Evolutionary conservation across 345 rosid genomes (phyloP), one percentile per base, ranked within the genome.

Genomic region (Rubroshorea leprosula): DNA sequence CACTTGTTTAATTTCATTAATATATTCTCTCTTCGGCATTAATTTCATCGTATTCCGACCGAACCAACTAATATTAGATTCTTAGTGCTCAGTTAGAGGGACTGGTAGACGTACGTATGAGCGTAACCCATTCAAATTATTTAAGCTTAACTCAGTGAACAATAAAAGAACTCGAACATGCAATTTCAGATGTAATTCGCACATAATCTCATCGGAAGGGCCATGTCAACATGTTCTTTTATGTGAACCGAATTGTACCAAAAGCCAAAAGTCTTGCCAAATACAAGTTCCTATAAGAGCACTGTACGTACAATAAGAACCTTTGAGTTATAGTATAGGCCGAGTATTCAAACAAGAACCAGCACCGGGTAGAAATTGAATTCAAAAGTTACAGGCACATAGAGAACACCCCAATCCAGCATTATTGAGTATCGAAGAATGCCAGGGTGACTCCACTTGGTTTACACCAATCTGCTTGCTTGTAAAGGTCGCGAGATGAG

Each of bases 401-500:
- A n/a, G 41, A 13, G 41, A 35, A 8, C 41, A 35, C 41, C 41
- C 41, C 41, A 35, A 2, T n/a, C n/a, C n/a, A n/a, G n/a, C 41
- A 13, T 10, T 6, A 35, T 35, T 35, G 12, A 6, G 41, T 35
- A 35, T 35, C n/a, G n/a, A n/a, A 6, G 12, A 6, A 10, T 1
- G 41, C 41, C 12, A 4, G 54, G 54, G 62, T 27, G 44, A 45
- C 43, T 48, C 54, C 5, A 48, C 46, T 47, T 17, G 20, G 50
- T 26, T 17, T 46, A 18, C 25, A 20, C 54, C 46, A 48, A 59
- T 49, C 10, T 21, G 47, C 21, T 47, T 24, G 23, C 26, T 57
- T 48, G 46, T 60, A 60, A 21, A 21, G 16, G 20, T 27, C 48
- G 27, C 23, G 29, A 31, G 31, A 23, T n/a, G n/a, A n/a, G 43